Evolutionary conservation across 2,329 filamentous ascomycete species (phyloP).

Genomic region (Colletotrichum orchidophilum): DNA sequence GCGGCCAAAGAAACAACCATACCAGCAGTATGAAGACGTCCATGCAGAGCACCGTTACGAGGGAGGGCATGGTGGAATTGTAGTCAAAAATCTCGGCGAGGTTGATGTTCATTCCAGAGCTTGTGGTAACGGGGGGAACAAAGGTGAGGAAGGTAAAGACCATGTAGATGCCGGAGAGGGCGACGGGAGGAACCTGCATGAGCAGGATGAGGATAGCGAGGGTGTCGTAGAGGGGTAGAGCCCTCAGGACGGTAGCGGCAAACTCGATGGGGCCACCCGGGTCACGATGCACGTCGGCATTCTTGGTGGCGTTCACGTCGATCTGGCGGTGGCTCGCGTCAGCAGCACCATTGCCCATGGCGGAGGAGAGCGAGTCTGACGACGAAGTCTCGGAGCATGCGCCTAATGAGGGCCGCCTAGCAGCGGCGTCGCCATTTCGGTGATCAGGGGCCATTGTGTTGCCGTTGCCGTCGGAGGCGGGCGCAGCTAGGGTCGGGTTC

Average conservation of each 20-base stretch:
- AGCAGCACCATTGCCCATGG: conserved; percentile 45
- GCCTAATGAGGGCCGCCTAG: conserved; percentile 60
- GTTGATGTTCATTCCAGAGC: conserved; percentile 81
- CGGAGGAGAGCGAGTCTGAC: conserved; percentile 57
- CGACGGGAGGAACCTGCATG: conserved; percentile 88
- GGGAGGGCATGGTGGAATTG: conserved; percentile 83
- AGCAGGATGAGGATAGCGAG: conserved; percentile 96
- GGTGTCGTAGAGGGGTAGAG: conserved; percentile 92
- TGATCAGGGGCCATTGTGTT: conserved; percentile 51
- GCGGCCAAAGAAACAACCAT: conserved; percentile 89
- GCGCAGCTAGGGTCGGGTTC: conserved; percentile 19
- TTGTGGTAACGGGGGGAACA: conserved; percentile 82
- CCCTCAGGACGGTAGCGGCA: conserved; percentile 85
- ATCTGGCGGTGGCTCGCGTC: conserved; percentile 70
- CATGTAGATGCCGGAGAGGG: conserved; percentile 88
- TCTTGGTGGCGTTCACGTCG: conserved; percentile 76
- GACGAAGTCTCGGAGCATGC: conserved; percentile 65
- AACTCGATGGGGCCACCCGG: conserved; percentile 79
- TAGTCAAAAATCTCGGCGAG: conserved; percentile 93
- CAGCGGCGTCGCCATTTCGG: conserved; percentile 51
- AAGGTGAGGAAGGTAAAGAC: conserved; percentile 94
- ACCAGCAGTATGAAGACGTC: conserved; percentile 84
- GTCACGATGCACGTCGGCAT: conserved; percentile 74
- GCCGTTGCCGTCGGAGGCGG: conserved; percentile 35
- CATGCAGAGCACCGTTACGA: conserved; percentile 85